Percentiles rank a stretch among this genome's conserved stretches.
These are phyloP conservation scores for Coffea eugenioides DNA, from an alignment of 257 asterid species.

Conservation along the genomic window DNA sequence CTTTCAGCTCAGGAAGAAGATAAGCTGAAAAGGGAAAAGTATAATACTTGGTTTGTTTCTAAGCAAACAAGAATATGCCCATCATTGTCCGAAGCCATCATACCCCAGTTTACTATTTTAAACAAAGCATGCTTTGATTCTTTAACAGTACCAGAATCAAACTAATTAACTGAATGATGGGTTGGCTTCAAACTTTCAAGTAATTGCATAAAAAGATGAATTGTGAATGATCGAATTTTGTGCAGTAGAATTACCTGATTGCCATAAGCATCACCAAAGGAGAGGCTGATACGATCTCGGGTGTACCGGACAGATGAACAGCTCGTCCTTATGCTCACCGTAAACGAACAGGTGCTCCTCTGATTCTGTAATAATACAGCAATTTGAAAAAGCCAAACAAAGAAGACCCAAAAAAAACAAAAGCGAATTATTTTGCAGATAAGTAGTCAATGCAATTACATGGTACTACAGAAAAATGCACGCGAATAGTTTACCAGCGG, in stretches of 20 bases:
- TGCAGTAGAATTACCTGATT: slow-evolving; percentile 59
- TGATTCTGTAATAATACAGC: slow-evolving; percentile 8
- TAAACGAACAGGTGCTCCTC: slow-evolving; percentile 51
- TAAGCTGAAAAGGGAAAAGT: not conserved
- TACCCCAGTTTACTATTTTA: not conserved
- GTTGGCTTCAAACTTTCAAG: not conserved
- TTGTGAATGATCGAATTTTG: not conserved
- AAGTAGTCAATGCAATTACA: not conserved
- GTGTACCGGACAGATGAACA: slow-evolving; percentile 73
- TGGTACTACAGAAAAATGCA: too few species aligned
- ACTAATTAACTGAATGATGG: not conserved
- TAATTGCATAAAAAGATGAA: not conserved
- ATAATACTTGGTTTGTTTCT: too few species aligned
- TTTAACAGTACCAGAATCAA: not conserved
- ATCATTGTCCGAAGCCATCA: not conserved
- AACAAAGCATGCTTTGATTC: not conserved
- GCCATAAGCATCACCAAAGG: slow-evolving; percentile 97
- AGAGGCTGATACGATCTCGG: slow-evolving; percentile 73
- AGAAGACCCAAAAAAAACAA: not conserved
- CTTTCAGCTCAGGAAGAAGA: too few species aligned
- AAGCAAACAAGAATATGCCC: not conserved
- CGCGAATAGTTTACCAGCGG: not conserved
- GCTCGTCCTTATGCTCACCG: slow-evolving; percentile 76
- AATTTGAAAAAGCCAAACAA: not conserved
- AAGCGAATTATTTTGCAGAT: too few species aligned